Evolutionary conservation across 1,284 basidiomycete genomes (phyloP).

Genomic region (Trametes versicolor): DNA sequence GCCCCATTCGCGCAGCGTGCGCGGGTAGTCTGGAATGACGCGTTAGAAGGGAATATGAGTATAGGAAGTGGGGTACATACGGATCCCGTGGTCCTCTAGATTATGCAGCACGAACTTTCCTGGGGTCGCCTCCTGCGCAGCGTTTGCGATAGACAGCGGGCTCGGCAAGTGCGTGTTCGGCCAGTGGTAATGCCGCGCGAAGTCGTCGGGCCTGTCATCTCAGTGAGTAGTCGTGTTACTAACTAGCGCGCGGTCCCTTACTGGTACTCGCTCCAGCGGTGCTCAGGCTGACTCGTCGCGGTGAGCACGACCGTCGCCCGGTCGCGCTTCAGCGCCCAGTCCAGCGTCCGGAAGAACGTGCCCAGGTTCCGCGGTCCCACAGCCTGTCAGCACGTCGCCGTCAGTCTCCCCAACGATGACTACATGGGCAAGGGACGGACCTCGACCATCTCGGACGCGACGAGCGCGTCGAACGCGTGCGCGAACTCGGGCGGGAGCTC

Average conservation of each 20-base stretch:
- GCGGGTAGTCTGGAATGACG: slow-evolving; percentile 71
- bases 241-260: slow-evolving; percentile 44
- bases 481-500: slow-evolving; percentile 80
- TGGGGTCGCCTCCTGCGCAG: slow-evolving; percentile 66
- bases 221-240: background rate
- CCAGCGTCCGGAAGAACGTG: slow-evolving; percentile 80
- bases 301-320: slow-evolving; percentile 77
- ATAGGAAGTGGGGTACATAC: slow-evolving; percentile 48
- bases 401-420: background rate
- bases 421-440: background rate
- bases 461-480: slow-evolving; percentile 83
- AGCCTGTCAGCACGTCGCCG: slow-evolving; percentile 23
- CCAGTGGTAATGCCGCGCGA: slow-evolving; percentile 91
- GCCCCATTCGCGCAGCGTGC: slow-evolving; percentile 86
- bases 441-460: slow-evolving; percentile 91
- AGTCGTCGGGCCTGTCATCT: slow-evolving; percentile 70
- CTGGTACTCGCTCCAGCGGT: slow-evolving; percentile 70
- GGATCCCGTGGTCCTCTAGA: slow-evolving; percentile 83
- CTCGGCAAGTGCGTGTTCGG: slow-evolving; percentile 87
- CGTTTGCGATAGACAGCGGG: slow-evolving; percentile 72
- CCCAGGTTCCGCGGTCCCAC: slow-evolving; percentile 52
- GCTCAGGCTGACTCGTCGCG: slow-evolving; percentile 85
- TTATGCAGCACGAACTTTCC: slow-evolving; percentile 79
- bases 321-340: slow-evolving; percentile 79
- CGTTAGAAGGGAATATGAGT: background rate